Evolutionary conservation across 2,329 filamentous ascomycete genomes (phyloP), one percentile per base, ranked within the genome.

Genomic region (Westerdykella aurantiaca): DNA sequence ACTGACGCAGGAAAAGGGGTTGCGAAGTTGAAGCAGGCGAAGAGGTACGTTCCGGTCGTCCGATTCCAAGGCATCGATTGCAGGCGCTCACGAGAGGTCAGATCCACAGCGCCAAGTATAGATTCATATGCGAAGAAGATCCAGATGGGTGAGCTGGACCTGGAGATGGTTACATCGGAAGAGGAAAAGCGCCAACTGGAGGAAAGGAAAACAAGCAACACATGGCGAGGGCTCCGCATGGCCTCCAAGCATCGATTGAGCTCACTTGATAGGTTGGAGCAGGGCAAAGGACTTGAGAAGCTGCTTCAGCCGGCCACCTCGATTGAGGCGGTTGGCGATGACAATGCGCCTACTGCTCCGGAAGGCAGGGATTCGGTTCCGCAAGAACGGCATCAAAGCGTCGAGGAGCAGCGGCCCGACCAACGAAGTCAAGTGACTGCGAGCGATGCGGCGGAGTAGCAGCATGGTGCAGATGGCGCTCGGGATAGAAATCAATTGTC

Each of bases 191-290:
- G 77, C 39, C 66, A 68, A 54, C 77, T 72, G 70, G 79, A 66
- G 69, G 85, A 86, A 51, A 78, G 82, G 43, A 95, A 94, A 65
- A 81, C 84, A 16, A 95, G 88, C 71, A 91, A 94, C 66, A 85
- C 82, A 44, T 98, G 93, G 93, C 81, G 90, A 54, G 87, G 88
- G 5, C 72, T 98, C 50, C 82, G 93, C 41, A 79, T 95, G 51
- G 86, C 88, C 9, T 82, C 85, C 44, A 81, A 81, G 51, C 81
- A 76, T 44, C 85, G 85, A 56, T 77, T 97, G 52, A 78, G 81
- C 37, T 72, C 82, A 16, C 93, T 97, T 64, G 90, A 97, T 66
- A 88, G 85, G 66, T 86, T 95, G 38, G 89, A 95, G 43, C 54
- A 60, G 56, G 83, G 86, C 34, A 86, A 85, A 61, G 86, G 88